Evolutionary conservation across 1,284 basidiomycete species (phyloP), one percentile per base, ranked within the genome.

Genomic region (Takashimella tepidaria): DNA sequence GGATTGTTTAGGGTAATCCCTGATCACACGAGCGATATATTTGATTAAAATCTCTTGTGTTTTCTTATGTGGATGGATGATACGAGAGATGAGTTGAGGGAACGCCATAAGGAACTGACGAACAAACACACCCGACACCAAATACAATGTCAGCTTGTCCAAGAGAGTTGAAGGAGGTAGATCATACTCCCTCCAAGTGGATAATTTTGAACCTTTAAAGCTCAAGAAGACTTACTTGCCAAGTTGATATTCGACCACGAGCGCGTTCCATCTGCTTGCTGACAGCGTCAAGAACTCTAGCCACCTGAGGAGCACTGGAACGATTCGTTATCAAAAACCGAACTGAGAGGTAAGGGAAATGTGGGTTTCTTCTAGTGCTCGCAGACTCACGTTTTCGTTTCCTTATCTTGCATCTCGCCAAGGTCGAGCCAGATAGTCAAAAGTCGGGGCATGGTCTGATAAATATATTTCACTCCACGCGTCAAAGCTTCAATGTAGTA

Each of bases 361-460:
- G n/a, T n/a, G n/a, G n/a, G n/a, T n/a, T n/a, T n/a, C n/a, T n/a
- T n/a, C n/a, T n/a, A n/a, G n/a, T n/a, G n/a, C n/a, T n/a, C n/a
- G n/a, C n/a, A n/a, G n/a, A 51, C 60, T 55, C 50, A 64, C 66
- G 61, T 69, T 46, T 60, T 64, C 48, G 24, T 61, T 5, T 68
- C 69, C 3, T 73, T 68, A 5, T 66, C 67, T 3, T 72, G 68
- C 44, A 72, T 66, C 67, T 93, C 92, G n/a, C 88, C 92, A 56
- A 89, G 77, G 68, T 98, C 92, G 49, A 98, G 79, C 93, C 95
- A 99, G 43, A 99, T 83, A 0, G 93, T 98, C 12, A 98, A 81
- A 59, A 98, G 81, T 37, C 96, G 84, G 1, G 96, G 95, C 64
- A 98, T 83, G 0, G 92, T 93, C 70, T 97, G 93, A 73, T 95